A percentile compares a stretch with the other conserved stretches of the same genome.
phyloP scores from a whole-genome alignment of 176 grass and related monocot genomes.

The Guadua angustifolia region DNA sequence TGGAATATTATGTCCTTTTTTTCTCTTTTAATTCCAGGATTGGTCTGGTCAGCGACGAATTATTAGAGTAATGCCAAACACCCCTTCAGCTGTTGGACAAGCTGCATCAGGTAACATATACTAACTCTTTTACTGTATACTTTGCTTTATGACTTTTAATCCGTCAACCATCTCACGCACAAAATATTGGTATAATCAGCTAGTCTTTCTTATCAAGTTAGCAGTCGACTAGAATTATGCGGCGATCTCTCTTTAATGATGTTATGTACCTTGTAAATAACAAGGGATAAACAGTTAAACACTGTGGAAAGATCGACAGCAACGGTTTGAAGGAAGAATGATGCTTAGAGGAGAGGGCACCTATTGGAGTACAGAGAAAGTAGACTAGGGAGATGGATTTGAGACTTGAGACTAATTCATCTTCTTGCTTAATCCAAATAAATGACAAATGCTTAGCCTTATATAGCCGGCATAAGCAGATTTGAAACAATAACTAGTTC shows the following conservation, averaged over 20 bases:
- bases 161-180: neutral
- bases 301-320: no score
- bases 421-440: no score
- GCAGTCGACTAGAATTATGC: neutral
- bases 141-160: neutral
- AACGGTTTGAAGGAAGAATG: no score
- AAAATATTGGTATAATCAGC: neutral
- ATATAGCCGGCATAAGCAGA: no score
- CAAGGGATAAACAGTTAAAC: no score
- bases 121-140: neutral
- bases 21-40: slow-evolving; percentile 56
- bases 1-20: neutral
- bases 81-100: slow-evolving; percentile 87
- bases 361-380: no score
- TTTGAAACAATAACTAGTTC: no score
- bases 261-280: no score
- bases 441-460: no score
- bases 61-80: slow-evolving; percentile 99
- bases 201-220: slow-evolving; percentile 1
- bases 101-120: slow-evolving; percentile 88
- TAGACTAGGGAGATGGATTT: no score
- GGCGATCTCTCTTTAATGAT: neutral
- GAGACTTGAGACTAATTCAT: no score
- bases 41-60: slow-evolving; percentile 88
- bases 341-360: no score